Conservation (phyloP, 495 filamentous ascomycete genomes). For the Neurospora sp. region DNA sequence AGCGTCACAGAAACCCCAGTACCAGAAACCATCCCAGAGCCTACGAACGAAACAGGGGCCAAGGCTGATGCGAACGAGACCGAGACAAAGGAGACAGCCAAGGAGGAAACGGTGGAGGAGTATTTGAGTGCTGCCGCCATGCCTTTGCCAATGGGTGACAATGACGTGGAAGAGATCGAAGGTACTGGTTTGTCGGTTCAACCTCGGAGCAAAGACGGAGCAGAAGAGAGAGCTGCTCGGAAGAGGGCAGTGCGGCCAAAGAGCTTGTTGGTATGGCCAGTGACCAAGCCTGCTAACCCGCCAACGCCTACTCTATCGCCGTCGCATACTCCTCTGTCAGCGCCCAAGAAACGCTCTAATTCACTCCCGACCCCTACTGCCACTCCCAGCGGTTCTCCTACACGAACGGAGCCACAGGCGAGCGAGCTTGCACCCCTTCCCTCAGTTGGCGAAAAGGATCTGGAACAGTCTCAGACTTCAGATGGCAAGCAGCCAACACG, state of each 20-base stretch:
- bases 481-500: neutral
- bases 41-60: slow-evolving; percentile 3
- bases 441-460: neutral
- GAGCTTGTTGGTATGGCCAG: slow-evolving; percentile 46
- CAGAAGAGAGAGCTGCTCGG: slow-evolving; percentile 38
- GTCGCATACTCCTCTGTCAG: slow-evolving; percentile 11
- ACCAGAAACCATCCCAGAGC: slow-evolving; percentile 18
- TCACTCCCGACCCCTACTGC: slow-evolving; percentile 39
- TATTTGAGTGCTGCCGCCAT: slow-evolving; percentile 40
- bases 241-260: slow-evolving; percentile 41
- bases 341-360: slow-evolving; percentile 41
- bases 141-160: slow-evolving; percentile 54
- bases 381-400: slow-evolving; percentile 1
- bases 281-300: neutral
- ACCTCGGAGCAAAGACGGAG: slow-evolving; percentile 48
- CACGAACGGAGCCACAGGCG: neutral
- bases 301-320: slow-evolving; percentile 28
- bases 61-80: neutral
- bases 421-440: neutral
- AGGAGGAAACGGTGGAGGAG: slow-evolving; percentile 13
- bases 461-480: neutral
- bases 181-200: slow-evolving; percentile 46
- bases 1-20: slow-evolving; percentile 23
- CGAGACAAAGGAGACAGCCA: neutral
- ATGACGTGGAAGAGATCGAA: slow-evolving; percentile 68